Percentiles rank a stretch among this genome's conserved stretches.
Conservation (phyloP, 177 flowering plant species). For the Tripterygium wilfordii region DNA sequence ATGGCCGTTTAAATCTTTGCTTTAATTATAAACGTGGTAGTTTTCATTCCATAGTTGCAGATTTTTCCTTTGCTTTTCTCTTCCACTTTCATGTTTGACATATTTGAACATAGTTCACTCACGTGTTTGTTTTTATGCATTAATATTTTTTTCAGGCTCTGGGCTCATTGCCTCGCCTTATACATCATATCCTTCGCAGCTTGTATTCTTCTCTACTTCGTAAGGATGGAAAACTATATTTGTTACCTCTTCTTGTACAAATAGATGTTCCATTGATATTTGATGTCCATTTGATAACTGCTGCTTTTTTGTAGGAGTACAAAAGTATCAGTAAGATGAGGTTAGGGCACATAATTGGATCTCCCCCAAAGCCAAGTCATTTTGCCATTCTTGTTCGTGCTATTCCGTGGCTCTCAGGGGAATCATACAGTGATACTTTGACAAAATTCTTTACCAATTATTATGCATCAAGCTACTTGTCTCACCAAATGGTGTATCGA, state of each 20-base stretch:
- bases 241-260: conserved; percentile 20
- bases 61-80: too few relatives aligned
- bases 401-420: conserved; percentile 58
- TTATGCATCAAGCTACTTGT: conserved; percentile 75
- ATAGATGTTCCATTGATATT: not conserved
- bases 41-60: too few relatives aligned
- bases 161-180: conserved; percentile 85
- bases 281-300: not conserved
- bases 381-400: conserved; percentile 88
- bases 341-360: conserved; percentile 44
- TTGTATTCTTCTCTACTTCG: conserved; percentile 84
- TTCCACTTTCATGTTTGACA: too few relatives aligned
- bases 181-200: conserved; percentile 70
- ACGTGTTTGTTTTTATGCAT: conserved; percentile 3
- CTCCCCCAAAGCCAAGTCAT: conserved; percentile 65
- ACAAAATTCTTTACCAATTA: conserved; percentile 59
- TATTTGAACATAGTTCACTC: too few relatives aligned
- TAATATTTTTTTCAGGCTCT: conserved; percentile 61
- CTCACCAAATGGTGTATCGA: conserved; percentile 87
- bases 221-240: conserved; percentile 33
- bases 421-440: conserved; percentile 61
- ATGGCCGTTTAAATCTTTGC: too few relatives aligned
- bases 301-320: conserved; percentile 51
- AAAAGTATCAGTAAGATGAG: conserved; percentile 68
- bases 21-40: too few relatives aligned